Evolutionary conservation across 768 basidiomycete species (phyloP).

Genomic region (Suillus tomentosus): DNA sequence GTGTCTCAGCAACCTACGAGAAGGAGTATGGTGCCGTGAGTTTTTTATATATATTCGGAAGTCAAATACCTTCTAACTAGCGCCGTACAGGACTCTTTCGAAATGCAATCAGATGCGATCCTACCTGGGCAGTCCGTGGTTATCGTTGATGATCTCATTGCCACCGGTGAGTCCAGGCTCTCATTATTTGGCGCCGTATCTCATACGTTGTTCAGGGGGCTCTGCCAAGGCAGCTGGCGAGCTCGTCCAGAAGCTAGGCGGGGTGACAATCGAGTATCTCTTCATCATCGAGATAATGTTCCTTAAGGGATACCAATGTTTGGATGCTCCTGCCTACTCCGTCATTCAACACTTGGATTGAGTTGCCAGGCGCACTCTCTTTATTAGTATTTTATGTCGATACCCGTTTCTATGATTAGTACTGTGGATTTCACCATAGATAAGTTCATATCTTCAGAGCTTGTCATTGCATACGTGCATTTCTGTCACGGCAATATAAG

Average conservation of each 20-base stretch:
- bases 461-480: neutral
- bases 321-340: conserved; percentile 88
- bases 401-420: conserved; percentile 7
- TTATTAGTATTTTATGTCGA: conserved; percentile 25
- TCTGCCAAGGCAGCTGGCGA: conserved; percentile 93
- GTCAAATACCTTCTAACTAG: conserved; percentile 11
- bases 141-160: conserved; percentile 93
- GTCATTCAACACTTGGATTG: conserved; percentile 76
- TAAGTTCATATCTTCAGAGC: neutral
- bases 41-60: conserved; percentile 11
- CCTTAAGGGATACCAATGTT: conserved; percentile 72
- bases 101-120: conserved; percentile 91
- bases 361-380: conserved; percentile 15
- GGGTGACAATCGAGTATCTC: conserved; percentile 86
- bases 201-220: conserved; percentile 57
- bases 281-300: conserved; percentile 88
- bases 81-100: conserved; percentile 79
- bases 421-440: neutral
- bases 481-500: neutral
- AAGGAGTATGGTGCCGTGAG: conserved; percentile 93
- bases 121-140: conserved; percentile 80
- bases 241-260: conserved; percentile 81
- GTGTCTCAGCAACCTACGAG: conserved; percentile 72
- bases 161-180: conserved; percentile 67
- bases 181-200: conserved; percentile 3